A percentile compares a stretch with the other conserved stretches of the same genome.
phyloP scores from a whole-genome alignment of 768 basidiomycete genomes.

The Pulveroboletus sp. region DNA sequence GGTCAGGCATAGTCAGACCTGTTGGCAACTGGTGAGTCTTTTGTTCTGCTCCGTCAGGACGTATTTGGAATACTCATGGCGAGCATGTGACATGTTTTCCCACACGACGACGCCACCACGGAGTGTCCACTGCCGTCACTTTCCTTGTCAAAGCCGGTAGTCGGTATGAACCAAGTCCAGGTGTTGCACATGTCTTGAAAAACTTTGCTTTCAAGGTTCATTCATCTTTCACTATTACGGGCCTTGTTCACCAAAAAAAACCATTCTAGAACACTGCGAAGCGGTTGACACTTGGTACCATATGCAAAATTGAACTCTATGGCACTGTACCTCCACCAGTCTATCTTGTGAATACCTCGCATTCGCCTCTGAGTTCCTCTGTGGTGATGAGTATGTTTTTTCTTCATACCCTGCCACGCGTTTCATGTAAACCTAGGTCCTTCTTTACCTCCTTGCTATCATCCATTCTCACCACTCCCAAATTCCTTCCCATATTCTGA shows the following conservation, averaged over 20 bases:
- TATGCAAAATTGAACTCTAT: conserved; percentile 90
- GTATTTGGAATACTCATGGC: no score
- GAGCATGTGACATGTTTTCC: no score
- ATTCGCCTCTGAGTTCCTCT: conserved; percentile 91
- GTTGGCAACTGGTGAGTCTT: no score
- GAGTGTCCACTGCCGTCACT: conserved; percentile 82
- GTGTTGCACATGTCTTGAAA: conserved; percentile 92
- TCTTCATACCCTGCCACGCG: background rate
- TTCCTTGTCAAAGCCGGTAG: conserved; percentile 91
- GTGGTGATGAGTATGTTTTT: conserved; percentile 87
- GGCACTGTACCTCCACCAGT: conserved; percentile 83
- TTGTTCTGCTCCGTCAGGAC: no score
- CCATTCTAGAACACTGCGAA: conserved; percentile 75
- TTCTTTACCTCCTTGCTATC: conserved; percentile 91
- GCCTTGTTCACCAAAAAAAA: background rate
- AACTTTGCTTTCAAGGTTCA: conserved; percentile 99
- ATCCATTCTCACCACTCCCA: conserved; percentile 78
- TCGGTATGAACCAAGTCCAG: conserved; percentile 84
- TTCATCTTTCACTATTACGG: background rate
- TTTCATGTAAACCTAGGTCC: conserved; percentile 42
- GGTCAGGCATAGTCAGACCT: no score
- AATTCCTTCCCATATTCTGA: conserved; percentile 73
- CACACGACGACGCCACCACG: no score
- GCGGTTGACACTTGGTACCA: conserved; percentile 85
- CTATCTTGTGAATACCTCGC: conserved; percentile 89